Evolutionary conservation across 495 filamentous ascomycete species (phyloP), one percentile per base, ranked within the genome.

Genomic region (Aspergillus indologenus): DNA sequence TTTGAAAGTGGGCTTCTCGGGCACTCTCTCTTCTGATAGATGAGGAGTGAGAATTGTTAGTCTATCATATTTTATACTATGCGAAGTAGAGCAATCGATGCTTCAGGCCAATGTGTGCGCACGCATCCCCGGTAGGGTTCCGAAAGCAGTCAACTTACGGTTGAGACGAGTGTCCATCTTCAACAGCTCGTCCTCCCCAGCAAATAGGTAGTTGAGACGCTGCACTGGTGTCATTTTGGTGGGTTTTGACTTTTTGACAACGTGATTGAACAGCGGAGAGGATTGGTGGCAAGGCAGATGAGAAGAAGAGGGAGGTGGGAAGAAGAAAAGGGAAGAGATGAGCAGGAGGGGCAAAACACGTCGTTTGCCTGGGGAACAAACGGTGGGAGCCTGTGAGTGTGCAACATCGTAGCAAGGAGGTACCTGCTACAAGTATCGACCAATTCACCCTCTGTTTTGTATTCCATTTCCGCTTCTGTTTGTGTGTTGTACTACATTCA

Each of bases 131-230:
- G 2, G 7, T 29, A 40, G 12, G 34, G 12, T 6, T 15, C 12
- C 11, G n/a, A 20, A 17, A 6, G 55, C 17, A 44, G 44, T 19
- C 26, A 34, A 15, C 3, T 22, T 17, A 24, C 52, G 51, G 31
- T 40, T 40, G 34, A 71, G 47, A 26, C 53, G 26, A 44, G 73
- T 66, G 47, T 73, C 54, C 18, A 65, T 46, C 15, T 65, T 22
- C 8, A 69, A 45, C 14, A 71, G 47, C 4, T 42, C 20, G 47
- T 59, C 50, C 45, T 73, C 64, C 9, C 66, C 51, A 4, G 49
- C 47, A 24, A 73, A 71, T 0, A 76, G 65, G 23, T 70, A 24
- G 29, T 60, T 54, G 18, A 74, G 60, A 57, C 71, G 68, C 12
- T 68, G 57, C 15, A 15, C 24, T 23, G 53, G 52, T 14, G 61